Evolutionary conservation across 1,284 basidiomycete genomes (phyloP), one percentile per base, ranked within the genome.

Genomic region (Marasmius fiardii): DNA sequence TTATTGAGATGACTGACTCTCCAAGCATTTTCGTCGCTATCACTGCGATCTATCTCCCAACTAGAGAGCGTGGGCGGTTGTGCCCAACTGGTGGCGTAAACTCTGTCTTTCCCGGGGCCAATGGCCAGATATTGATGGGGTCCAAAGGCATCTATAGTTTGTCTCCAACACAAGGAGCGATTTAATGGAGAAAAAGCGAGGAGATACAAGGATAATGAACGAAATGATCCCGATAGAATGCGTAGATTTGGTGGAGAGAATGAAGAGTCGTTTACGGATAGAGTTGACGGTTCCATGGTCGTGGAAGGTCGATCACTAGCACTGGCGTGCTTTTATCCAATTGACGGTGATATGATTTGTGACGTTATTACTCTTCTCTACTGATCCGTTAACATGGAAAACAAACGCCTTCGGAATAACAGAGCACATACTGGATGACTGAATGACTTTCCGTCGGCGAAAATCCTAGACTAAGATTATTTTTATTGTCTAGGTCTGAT

Each of bases 81-180:
- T 0, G 74, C 73, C 79, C 79, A 81, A 58, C 70, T 78, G 0
- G 79, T 81, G 0, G 77, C 70, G 60, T 77, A 80, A 0, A 73
- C 68, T 7, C 66, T 60, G 41, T 70, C 65, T 49, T 65, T 69
- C 11, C 61, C 56, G 4, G 64, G 58, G 56, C 71, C 70, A 5
- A 68, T 66, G 1, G 71, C 71, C 8, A 81, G 65, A 61, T 79
- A 80, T 51, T 80, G 78, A 57, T 81, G 77, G 0, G 78, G 78
- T 7, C 78, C 78, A 60, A 71, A 74, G 0, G 69, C 76, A 52
- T 71, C 68, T 11, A 77, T 61, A 1, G 69, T 72, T 55, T 75
- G 71, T 0, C 78, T 64, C 28, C 74, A 68, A 6, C 68, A 64
- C n/a, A 81, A 64, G 0, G 72, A 69, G 4, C 69, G 65, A 24